Evolutionary conservation across 192 early-diverging fungal genomes (phyloP), one percentile per base, ranked within the genome.

Genomic region (Backusella morwellensis): DNA sequence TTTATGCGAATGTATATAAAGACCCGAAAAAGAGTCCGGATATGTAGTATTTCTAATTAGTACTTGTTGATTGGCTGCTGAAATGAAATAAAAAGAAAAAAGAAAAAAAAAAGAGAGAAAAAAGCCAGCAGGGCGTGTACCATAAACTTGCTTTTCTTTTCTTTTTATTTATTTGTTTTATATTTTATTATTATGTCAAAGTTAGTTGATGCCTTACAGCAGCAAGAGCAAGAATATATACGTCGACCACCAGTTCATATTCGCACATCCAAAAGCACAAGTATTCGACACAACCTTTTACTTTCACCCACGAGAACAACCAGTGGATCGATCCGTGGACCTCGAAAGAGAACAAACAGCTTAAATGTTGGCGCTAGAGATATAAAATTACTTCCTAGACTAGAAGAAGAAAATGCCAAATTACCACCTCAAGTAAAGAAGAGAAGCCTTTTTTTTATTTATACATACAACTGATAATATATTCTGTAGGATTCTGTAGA

Each of bases 371-470:
- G 21, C 8, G 23, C 23, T 8, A 72, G 23, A 44, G 70, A 72
- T 44, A 29, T 72, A 14, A 72, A 72, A 26, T 7, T 72, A 19
- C 70, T 89, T 63, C 82, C 84, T 68, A 83, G 85, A 50, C 59
- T 90, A 44, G 88, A 90, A 80, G 84, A 90, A 70, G 83, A 90
- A 81, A 90, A 90, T 75, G 86, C 85, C 47, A 77, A 75, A 47
- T 74, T 90, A 36, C 86, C 87, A 41, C 86, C 81, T 66, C 87
- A 90, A 82, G 88, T 88, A 78, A 54, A 34, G 35, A 68, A 34
- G 17, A 68, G 14, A 68, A 0, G 14, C 14, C 9, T 8, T 26
- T 44, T 41, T 21, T 38, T 44, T 40, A 32, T 68, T 38, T 42
- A 41, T 70, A 44, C 3, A 44, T 44, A 32, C 32, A 44, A 44